Evolutionary conservation across 2,329 filamentous ascomycete species (phyloP), one percentile per base, ranked within the genome.

Genomic region (Torrubiellomyces zombiae): DNA sequence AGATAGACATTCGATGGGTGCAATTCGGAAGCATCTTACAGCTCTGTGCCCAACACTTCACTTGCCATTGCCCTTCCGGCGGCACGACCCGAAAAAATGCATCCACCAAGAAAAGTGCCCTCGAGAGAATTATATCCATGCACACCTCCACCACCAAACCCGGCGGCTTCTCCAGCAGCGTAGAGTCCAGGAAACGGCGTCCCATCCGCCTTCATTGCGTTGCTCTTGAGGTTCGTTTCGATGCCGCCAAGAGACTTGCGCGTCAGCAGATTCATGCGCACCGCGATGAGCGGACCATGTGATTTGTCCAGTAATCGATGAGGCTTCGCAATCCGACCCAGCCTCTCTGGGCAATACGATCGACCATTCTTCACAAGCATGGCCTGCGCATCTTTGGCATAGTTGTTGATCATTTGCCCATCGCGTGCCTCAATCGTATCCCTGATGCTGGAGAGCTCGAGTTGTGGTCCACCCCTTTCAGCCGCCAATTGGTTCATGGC

Each of bases 41-140:
- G n/a, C n/a, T n/a, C 14, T 10, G 17, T n/a, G 6, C 25, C 25
- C 9, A 12, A 18, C 7, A 52, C 18, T 33, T 68, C 62, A 4
- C 59, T 55, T 0, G 57, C 63, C 35, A 73, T 60, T 1, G 57
- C 64, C 7, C 58, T 48, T 0, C 67, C 67, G 0, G 67, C 67
- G 1, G 59, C 59, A 5, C 66, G 47, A 0, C 68, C 67, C 0
- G 67, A 71, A 35, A 73, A 73, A 35, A 73, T 70, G 30, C 67
- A 73, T 1, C 67, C 67, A 9, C 67, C 67, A 4, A 73, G 36
- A 37, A 73, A 73, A 0, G 67, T 72, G 1, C 68, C 67, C 42
- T 73, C 67, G 18, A 73, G 57, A 2, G 67, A 63, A 35, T 54
- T 68, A 36, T 73, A 72, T 0, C 67, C 68, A 34, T 73, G 68